A percentile compares a stretch with the other conserved stretches of the same genome.
These are phyloP conservation scores for Neurospora sp. DNA, from an alignment of 495 filamentous ascomycete genomes.

Conservation along the genomic window DNA sequence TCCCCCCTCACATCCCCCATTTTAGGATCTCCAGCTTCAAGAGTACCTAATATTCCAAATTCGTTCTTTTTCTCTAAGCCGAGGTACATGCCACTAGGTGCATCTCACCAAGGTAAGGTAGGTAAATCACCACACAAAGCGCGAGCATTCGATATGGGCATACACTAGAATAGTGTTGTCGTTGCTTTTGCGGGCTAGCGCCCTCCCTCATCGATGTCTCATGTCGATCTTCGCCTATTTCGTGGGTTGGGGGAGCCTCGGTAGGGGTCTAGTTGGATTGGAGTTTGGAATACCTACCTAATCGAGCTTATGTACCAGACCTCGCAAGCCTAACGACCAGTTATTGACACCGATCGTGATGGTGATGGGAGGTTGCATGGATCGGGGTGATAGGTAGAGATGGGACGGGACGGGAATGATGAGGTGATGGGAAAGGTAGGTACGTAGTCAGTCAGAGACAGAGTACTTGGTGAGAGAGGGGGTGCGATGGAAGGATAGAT, in stretches of 20 bases:
- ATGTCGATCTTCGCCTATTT: not conserved
- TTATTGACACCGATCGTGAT: not conserved
- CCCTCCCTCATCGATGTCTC: not conserved
- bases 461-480: not conserved
- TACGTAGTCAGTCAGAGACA: not conserved
- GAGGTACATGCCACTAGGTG: not conserved
- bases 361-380: not conserved
- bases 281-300: not conserved
- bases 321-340: not conserved
- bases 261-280: not conserved
- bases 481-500: not conserved
- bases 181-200: not conserved
- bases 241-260: not conserved
- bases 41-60: no score
- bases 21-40: no score
- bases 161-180: not conserved
- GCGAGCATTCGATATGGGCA: no score
- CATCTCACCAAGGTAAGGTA: no score
- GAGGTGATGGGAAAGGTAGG: not conserved
- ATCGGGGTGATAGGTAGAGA: not conserved
- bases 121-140: no score
- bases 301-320: no score
- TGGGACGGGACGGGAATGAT: not conserved
- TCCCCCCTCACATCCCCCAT: no score
- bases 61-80: not conserved